Evolutionary conservation across 2,329 filamentous ascomycete species (phyloP).

Genomic region (Aschersonia sp.): DNA sequence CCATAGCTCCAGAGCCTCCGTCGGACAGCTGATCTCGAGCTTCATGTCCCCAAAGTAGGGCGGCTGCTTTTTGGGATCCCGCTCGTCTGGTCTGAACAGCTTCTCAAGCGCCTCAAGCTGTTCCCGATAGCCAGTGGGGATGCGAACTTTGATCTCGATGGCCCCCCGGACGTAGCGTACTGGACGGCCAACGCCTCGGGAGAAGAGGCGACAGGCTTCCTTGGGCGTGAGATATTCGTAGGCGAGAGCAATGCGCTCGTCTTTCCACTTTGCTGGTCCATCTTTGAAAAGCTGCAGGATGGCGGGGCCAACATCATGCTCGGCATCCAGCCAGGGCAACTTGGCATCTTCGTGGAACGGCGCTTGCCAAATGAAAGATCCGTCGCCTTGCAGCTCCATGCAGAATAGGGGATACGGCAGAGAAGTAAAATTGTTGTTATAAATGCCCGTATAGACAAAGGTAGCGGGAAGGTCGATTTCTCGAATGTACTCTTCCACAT

Average conservation of each 20-base stretch:
- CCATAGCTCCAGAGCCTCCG: conserved; percentile 71
- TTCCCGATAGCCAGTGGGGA: conserved; percentile 76
- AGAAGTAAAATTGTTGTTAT: conserved; percentile 98
- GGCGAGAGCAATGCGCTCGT: conserved; percentile 64
- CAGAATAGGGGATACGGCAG: conserved; percentile 87
- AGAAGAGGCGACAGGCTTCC: conserved; percentile 71
- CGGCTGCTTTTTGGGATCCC: conserved; percentile 40
- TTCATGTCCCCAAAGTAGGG: conserved; percentile 46
- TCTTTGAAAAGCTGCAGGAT: conserved; percentile 93
- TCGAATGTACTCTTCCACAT: conserved; percentile 81
- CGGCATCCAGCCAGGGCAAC: conserved; percentile 88
- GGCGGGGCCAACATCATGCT: conserved; percentile 88
- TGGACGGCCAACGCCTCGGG: conserved; percentile 59
- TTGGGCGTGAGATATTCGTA: conserved; percentile 78
- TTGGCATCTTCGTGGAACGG: conserved; percentile 84
- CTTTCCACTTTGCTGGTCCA: conserved; percentile 72
- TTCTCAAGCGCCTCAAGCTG: conserved; percentile 61
- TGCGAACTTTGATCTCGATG: conserved; percentile 73
- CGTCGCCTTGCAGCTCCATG: conserved; percentile 76
- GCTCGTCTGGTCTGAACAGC: conserved; percentile 36
- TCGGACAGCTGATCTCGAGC: conserved; percentile 51
- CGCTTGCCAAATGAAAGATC: conserved; percentile 82
- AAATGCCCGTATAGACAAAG: conserved; percentile 92
- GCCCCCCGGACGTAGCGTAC: conserved; percentile 66
- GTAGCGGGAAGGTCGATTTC: conserved; percentile 73